Base-by-base conservation (phyloP, 176 grass and related monocot genomes). In the Rhynchospora pubera region DNA sequence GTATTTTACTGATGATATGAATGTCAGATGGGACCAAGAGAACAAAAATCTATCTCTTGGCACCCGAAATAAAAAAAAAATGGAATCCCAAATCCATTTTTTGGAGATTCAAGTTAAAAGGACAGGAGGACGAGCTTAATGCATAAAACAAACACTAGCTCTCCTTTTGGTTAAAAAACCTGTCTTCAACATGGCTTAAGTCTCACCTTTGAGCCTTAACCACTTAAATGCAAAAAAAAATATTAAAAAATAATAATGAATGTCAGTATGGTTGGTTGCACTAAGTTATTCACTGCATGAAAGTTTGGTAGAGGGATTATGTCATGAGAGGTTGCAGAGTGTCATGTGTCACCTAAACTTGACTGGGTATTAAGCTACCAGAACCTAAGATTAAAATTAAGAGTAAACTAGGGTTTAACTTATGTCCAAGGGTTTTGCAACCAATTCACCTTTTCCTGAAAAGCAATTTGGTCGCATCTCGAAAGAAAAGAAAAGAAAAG, bases 91-190 rank as follows among this genome's bases (percentile, higher is more conserved):
- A 94, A 97, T 86, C 94, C 94, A 86, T 93, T 82, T 39, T 87
- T 86, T 89, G 89, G 89, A 87, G 88, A 72, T 61, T 88, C 70
- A 87, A 84, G 85, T 90, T 83, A 80, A 75, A 85, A 90, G 82
- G 88, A 71, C 84, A 84, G 79, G 87, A 86, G 79, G 87, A 77
- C 88, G 85, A 75, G 89, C 93, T 84, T 88, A 91, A 84, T 97
- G 93, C 87, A 84, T 88, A 93, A 97, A 97, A 97, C 80, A 81
- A 97, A 93, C 93, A 97, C 91, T 85, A 89, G 78, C 91, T 86
- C 89, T 91, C 84, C 93, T 84, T 83, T 93, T 82, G 59, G 32
- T 65, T 66, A 82, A 82, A n/a, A 78, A 92, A 89, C 94, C 86
- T 91, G 87, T 90, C 64, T 85, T 89, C 79, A 78, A 86, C 78